Percentiles rank a stretch among this genome's conserved stretches.
Evolutionary conservation across 768 basidiomycete species (phyloP).

Genomic region (Galerina marginata): DNA sequence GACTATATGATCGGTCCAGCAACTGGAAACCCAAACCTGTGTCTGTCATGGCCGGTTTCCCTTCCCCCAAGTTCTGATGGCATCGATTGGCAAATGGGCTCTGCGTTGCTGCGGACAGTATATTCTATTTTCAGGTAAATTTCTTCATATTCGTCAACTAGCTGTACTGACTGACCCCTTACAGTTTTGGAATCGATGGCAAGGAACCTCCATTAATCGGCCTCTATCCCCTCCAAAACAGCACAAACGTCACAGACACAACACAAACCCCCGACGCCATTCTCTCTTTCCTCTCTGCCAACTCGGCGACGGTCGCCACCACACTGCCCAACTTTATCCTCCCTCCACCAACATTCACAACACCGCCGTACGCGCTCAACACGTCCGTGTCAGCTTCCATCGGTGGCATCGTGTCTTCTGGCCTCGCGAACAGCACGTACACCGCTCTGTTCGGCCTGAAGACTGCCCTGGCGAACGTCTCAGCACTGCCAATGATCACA

Average conservation of each 20-base stretch:
- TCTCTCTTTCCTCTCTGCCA: slow-evolving; percentile 59
- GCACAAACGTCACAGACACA: slow-evolving; percentile 39
- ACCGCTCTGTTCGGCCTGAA: slow-evolving; percentile 54
- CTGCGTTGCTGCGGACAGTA: slow-evolving; percentile 74
- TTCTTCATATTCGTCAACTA: neutral
- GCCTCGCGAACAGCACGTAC: slow-evolving; percentile 77
- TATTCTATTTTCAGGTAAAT: slow-evolving; percentile 78
- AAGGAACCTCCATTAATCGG: slow-evolving; percentile 82
- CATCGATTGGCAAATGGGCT: slow-evolving; percentile 85
- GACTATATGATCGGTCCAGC: slow-evolving; percentile 81
- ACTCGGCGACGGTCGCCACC: slow-evolving; percentile 68
- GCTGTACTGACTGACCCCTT: slow-evolving; percentile 6
- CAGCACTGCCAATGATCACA: slow-evolving; percentile 62
- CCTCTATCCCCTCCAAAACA: slow-evolving; percentile 65
- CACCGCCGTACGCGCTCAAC: slow-evolving; percentile 72
- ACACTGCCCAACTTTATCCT: slow-evolving; percentile 75
- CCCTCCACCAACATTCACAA: slow-evolving; percentile 65
- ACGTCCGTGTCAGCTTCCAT: slow-evolving; percentile 60
- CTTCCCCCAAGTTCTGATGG: slow-evolving; percentile 70
- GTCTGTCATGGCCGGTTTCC: slow-evolving; percentile 78
- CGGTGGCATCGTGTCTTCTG: slow-evolving; percentile 62
- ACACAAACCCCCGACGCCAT: slow-evolving; percentile 45
- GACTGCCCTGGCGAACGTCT: slow-evolving; percentile 42
- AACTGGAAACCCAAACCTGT: slow-evolving; percentile 65
- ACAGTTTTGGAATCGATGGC: slow-evolving; percentile 75